These are phyloP conservation scores for Puya raimondii DNA, from an alignment of 176 grass and related monocot species.

Conservation along the genomic window DNA sequence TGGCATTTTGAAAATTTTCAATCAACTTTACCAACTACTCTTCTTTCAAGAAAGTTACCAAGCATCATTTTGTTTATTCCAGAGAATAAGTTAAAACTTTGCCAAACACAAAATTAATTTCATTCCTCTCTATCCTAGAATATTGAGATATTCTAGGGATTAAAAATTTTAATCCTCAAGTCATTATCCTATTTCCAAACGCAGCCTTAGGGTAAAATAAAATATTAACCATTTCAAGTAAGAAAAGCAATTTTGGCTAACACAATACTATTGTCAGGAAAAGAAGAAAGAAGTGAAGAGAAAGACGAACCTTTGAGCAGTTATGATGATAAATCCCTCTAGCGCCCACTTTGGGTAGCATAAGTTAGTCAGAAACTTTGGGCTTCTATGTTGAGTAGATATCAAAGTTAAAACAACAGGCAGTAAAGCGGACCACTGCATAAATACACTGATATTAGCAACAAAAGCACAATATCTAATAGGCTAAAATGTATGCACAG, in stretches of 20 bases:
- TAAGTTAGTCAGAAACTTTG: conserved; percentile 28
- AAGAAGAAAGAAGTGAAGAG: neutral
- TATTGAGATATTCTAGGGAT: no score
- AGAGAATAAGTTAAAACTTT: no score
- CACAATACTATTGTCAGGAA: neutral
- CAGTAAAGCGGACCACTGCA: conserved; percentile 54
- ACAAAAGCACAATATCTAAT: neutral
- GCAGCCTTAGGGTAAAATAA: no score
- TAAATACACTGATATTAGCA: neutral
- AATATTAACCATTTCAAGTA: no score
- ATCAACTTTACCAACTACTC: no score
- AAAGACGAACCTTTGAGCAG: conserved; percentile 36
- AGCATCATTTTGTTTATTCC: no score
- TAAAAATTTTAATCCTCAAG: no score
- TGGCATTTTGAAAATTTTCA: no score
- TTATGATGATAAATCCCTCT: conserved; percentile 53
- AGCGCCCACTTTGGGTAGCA: conserved; percentile 67
- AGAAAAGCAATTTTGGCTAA: neutral
- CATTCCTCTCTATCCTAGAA: no score
- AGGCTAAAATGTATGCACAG: neutral
- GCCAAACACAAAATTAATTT: no score
- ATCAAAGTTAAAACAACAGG: conserved; percentile 61
- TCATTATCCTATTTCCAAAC: no score
- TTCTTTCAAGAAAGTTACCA: no score
- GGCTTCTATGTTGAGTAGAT: conserved; percentile 26